Base-by-base conservation (phyloP, 2,329 filamentous ascomycete genomes). In the Neopestalotiopsis sp. region DNA sequence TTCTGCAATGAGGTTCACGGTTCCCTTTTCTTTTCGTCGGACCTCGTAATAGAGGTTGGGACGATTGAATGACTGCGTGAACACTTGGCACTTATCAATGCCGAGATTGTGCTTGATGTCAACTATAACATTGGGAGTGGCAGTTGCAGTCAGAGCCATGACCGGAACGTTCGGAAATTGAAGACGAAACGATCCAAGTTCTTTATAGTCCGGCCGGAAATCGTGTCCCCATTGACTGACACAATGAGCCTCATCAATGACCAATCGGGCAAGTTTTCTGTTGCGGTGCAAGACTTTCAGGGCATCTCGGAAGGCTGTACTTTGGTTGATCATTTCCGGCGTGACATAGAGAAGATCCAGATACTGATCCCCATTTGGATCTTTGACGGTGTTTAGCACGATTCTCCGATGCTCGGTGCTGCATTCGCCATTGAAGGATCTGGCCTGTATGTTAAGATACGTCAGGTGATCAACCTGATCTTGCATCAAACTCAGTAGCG, bases 141-240 rank as follows among this genome's bases (percentile, higher is more conserved):
- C 96, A 1, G 96, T 99, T 6, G 96, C 96, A 32, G 96, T 99
- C 74, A 99, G 84, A 3, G 96, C 96, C 89, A 99, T 97, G 56
- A 98, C 87, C 1, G 96, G 96, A 3, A 98, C 93, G 1, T 89
- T 88, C 0, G 91, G 90, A 74, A 95, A 95, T 66, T 88, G 89
- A 56, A 83, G 79, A 63, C 95, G 89, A 58, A 98, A 84, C 69
- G 90, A 86, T 34, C 95, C 94, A 4, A 99, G 84, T 38, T 89
- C 88, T 80, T 97, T 97, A 83, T 99, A 99, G 78, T 98, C 95
- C 0, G 95, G 95, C 60, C 97, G 90, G 78, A 99, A 99, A 79
- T 99, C 96, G 74, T 99, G 96, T 0, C 96, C 96, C 96, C 96
- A 99, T 84, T 99, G 95, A 79, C 96, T 98, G 32, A 99, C 95